These are phyloP conservation scores for Suillus variegatus DNA, from an alignment of 768 basidiomycete species.

Conservation along the genomic window DNA sequence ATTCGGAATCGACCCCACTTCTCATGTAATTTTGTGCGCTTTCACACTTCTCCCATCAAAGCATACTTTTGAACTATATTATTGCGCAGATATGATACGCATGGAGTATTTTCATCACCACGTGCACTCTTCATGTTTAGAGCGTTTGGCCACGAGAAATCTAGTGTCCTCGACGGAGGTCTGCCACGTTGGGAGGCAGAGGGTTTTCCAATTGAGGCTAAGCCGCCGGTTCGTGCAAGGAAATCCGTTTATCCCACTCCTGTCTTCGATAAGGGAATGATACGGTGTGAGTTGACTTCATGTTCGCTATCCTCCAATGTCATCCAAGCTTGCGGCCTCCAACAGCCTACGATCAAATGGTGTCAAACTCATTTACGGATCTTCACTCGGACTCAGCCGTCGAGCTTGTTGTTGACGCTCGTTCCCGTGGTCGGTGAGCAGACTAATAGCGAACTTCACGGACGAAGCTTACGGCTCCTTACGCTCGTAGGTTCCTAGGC, in stretches of 20 bases:
- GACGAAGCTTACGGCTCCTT: conserved; percentile 8
- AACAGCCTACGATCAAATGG: conserved; percentile 80
- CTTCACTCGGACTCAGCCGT: conserved; percentile 44
- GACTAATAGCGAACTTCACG: conserved; percentile 1
- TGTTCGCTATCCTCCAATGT: conserved; percentile 34
- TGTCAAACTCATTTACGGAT: conserved; percentile 60
- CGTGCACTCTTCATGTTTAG: conserved; percentile 94
- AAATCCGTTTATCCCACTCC: conserved; percentile 53
- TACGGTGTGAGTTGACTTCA: conserved; percentile 42
- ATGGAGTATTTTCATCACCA: conserved; percentile 91
- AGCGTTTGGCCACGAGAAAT: conserved; percentile 83
- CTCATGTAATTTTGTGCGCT: conserved; percentile 82
- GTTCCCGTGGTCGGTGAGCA: conserved; percentile 74
- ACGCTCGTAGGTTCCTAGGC: conserved; percentile 66
- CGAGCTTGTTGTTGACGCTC: conserved; percentile 86
- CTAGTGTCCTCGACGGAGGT: conserved; percentile 92
- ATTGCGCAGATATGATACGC: conserved; percentile 74
- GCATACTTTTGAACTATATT: conserved; percentile 10
- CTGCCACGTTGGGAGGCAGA: conserved; percentile 79
- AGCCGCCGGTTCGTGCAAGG: conserved; percentile 24
- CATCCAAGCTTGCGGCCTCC: conserved; percentile 16
- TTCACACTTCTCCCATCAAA: conserved; percentile 6
- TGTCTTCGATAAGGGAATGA: conserved; percentile 45
- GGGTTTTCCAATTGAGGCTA: conserved; percentile 52
- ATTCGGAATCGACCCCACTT: conserved; percentile 69